These are phyloP conservation scores for Talaromyces sp. DNA, from an alignment of 2,329 filamentous ascomycete species.

Conservation along the genomic window DNA sequence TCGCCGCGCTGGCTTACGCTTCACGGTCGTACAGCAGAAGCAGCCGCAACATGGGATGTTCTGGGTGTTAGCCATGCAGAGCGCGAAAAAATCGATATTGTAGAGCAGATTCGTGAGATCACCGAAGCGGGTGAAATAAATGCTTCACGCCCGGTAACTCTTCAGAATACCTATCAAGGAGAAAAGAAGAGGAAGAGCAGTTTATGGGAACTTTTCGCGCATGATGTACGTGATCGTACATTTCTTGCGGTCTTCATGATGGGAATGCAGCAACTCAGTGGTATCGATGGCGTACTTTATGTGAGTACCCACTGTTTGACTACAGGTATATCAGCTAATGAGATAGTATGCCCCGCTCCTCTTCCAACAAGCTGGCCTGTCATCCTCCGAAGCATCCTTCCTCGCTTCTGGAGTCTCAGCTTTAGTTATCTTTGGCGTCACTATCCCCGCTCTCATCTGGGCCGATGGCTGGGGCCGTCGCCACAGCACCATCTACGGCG, in stretches of 20 bases:
- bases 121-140: constrained; percentile 3
- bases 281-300: constrained; percentile 59
- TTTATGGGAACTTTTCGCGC: constrained; percentile 28
- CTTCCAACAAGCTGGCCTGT: constrained; percentile 59
- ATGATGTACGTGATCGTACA: constrained; percentile 37
- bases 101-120: constrained; percentile 19
- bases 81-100: constrained; percentile 49
- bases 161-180: background rate
- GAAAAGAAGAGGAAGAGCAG: background rate
- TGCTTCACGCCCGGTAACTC: background rate
- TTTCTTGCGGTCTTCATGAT: constrained; percentile 56
- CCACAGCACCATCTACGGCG: constrained; percentile 54
- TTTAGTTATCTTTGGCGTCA: constrained; percentile 57
- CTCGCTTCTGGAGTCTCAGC: constrained; percentile 61
- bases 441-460: constrained; percentile 55
- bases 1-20: constrained; percentile 58
- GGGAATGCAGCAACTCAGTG: constrained; percentile 58
- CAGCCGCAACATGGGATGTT: constrained; percentile 39
- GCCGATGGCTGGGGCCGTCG: constrained; percentile 59
- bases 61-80: constrained; percentile 47
- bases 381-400: constrained; percentile 54
- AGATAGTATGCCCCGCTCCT: constrained; percentile 58
- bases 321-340: background rate
- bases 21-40: constrained; percentile 48
- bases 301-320: constrained; percentile 22